Evolutionary conservation across 2,329 filamentous ascomycete species (phyloP), one percentile per base, ranked within the genome.

Genomic region (Sphaerulina vaccinii): DNA sequence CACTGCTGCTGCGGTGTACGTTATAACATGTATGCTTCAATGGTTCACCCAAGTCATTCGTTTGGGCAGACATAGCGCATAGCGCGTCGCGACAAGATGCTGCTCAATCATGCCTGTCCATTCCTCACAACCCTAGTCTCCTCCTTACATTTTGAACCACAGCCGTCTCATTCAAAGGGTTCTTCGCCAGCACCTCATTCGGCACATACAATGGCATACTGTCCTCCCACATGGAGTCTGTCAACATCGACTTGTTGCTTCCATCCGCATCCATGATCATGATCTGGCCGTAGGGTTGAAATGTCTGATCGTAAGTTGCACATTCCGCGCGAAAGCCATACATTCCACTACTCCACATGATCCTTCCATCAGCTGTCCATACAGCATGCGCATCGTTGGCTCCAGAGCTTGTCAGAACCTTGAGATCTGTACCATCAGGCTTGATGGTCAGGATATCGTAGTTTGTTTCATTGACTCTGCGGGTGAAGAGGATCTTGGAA

Each of bases 301-400:
- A 53, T 10, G 54, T 53, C 24, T 43, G 13, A 43, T 56, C 54
- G 42, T 55, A 55, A 3, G 46, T 49, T 19, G 51, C 48, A 35
- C 41, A 35, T 37, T 57, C 51, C 2, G 22, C 37, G 23, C 24
- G 15, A n/a, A 51, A 57, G 2, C 55, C 55, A n/a, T 54, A 36
- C 48, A 38, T 48, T 1, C 51, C 55, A 15, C 33, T 49, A 8
- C 21, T 35, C 39, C 41, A 57, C 32, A 52, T 11, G 21, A 57
- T 52, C 13, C 32, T 24, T 9, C 40, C 45, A 48, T 56, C 54
- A 10, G 36, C 10, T 6, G 40, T 46, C 50, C 50, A 52, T 4
- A 51, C 52, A 1, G 55, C 51, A 45, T 57, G 55, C 4, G 42
- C 55, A 44, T 57, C 55, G 19, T 54, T 55, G 2, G 55, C 51